A percentile compares a stretch with the other conserved stretches of the same genome.
phyloP scores from a whole-genome alignment of 176 grass and related monocot genomes.

The Dactylis glomerata region DNA sequence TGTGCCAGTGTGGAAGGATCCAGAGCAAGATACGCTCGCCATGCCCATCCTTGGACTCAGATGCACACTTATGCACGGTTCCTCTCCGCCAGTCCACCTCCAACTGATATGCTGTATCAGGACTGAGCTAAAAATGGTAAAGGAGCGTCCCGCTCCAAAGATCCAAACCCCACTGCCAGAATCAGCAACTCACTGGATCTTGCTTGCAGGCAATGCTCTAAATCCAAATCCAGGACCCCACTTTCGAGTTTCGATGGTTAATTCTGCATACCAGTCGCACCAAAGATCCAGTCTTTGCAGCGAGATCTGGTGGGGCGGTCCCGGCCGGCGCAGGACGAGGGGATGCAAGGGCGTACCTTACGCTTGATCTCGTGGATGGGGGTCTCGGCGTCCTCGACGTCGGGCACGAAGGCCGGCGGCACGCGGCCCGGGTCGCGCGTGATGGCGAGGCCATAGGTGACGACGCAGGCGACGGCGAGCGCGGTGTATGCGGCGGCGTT shows the following conservation, averaged over 20 bases:
- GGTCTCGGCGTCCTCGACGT: slow-evolving; percentile 58
- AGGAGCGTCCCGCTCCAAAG: background rate
- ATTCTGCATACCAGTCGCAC: background rate
- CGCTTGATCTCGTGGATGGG: slow-evolving; percentile 90
- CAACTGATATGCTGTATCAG: background rate
- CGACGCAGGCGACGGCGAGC: slow-evolving; percentile 52
- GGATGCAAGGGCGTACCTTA: slow-evolving; percentile 48
- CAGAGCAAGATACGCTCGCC: background rate
- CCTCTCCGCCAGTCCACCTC: background rate
- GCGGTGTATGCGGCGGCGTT: slow-evolving; percentile 60
- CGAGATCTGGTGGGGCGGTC: slow-evolving; percentile 35
- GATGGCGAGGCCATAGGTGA: slow-evolving; percentile 63
- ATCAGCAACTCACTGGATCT: slow-evolving; percentile 13
- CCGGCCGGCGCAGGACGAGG: background rate
- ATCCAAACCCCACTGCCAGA: slow-evolving; percentile 15
- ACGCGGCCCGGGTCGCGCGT: slow-evolving; percentile 84
- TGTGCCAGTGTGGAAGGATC: background rate
- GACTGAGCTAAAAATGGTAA: background rate
- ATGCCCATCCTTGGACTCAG: background rate
- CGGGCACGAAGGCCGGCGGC: slow-evolving; percentile 77
- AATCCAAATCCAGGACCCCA: slow-evolving; percentile 17
- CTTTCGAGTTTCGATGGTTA: background rate
- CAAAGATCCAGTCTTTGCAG: slow-evolving; percentile 25
- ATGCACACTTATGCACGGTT: background rate
- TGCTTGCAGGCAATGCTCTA: background rate